These are phyloP conservation scores for Neltuma alba DNA, from an alignment of 306 rosid species.

Conservation along the genomic window DNA sequence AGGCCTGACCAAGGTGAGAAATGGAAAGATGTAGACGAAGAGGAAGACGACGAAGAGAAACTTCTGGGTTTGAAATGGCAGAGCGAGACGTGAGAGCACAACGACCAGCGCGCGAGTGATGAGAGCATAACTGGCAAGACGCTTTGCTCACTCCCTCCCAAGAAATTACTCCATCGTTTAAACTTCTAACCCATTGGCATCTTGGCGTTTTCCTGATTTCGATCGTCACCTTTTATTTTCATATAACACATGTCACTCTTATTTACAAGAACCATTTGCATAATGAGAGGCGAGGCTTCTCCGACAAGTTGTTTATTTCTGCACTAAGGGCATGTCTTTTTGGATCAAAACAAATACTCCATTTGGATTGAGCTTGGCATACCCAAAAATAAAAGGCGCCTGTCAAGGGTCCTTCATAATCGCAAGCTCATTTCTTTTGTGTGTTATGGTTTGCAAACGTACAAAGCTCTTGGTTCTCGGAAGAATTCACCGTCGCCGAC, in stretches of 20 bases:
- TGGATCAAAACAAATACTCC: not conserved
- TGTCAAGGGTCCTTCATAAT: too few relatives aligned
- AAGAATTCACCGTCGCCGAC: too few relatives aligned
- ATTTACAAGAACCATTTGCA: too few relatives aligned
- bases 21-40: constrained; percentile 31
- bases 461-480: too few relatives aligned
- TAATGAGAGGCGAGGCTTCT: too few relatives aligned
- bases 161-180: not conserved
- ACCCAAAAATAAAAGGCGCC: too few relatives aligned
- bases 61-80: constrained; percentile 33
- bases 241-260: too few relatives aligned
- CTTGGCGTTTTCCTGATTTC: not conserved
- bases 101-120: constrained; percentile 22
- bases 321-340: too few relatives aligned
- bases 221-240: not conserved
- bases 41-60: constrained; percentile 30
- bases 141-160: not conserved
- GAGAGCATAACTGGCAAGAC: constrained; percentile 15
- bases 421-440: too few relatives aligned
- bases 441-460: too few relatives aligned
- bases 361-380: too few relatives aligned
- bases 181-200: not conserved
- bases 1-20: constrained; percentile 74
- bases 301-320: too few relatives aligned
- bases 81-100: constrained; percentile 2